Evolutionary conservation across 176 grass and related monocot genomes (phyloP).

Genomic region (Thalia dealbata): DNA sequence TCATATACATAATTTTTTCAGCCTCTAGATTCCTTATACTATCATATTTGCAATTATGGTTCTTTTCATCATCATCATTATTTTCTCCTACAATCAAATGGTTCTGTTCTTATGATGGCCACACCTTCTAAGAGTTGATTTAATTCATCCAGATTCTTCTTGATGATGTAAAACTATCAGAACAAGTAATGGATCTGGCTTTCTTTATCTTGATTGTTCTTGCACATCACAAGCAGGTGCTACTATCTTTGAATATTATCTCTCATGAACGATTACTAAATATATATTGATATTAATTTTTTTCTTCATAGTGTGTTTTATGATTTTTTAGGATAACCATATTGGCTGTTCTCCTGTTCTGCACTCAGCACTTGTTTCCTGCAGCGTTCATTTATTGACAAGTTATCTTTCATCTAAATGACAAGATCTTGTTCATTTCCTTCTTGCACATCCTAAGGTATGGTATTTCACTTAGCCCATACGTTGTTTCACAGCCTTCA

Average conservation of each 20-base stretch:
- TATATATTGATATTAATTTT: slow-evolving; percentile 14
- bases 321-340: slow-evolving; percentile 57
- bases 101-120: not conserved
- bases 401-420: slow-evolving; percentile 75
- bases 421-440: slow-evolving; percentile 91
- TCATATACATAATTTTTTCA: not conserved
- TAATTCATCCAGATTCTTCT: slow-evolving; percentile 58
- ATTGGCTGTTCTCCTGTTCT: slow-evolving; percentile 45
- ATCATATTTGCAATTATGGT: not conserved
- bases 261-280: slow-evolving; percentile 8
- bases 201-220: slow-evolving; percentile 70
- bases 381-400: slow-evolving; percentile 71
- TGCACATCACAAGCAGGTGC: slow-evolving; percentile 67
- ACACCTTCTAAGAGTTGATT: slow-evolving; percentile 16
- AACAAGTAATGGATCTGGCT: slow-evolving; percentile 89
- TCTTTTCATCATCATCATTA: not conserved
- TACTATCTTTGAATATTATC: slow-evolving; percentile 17
- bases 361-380: slow-evolving; percentile 63
- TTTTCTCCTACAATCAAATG: not conserved
- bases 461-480: not conserved
- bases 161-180: slow-evolving; percentile 76
- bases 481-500: not conserved
- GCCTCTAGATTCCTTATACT: not conserved
- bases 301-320: slow-evolving; percentile 32
- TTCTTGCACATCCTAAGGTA: slow-evolving; percentile 94